These are phyloP conservation scores for Entophlyctis helioformis DNA, from an alignment of 192 early-diverging fungal species.

Conservation along the genomic window DNA sequence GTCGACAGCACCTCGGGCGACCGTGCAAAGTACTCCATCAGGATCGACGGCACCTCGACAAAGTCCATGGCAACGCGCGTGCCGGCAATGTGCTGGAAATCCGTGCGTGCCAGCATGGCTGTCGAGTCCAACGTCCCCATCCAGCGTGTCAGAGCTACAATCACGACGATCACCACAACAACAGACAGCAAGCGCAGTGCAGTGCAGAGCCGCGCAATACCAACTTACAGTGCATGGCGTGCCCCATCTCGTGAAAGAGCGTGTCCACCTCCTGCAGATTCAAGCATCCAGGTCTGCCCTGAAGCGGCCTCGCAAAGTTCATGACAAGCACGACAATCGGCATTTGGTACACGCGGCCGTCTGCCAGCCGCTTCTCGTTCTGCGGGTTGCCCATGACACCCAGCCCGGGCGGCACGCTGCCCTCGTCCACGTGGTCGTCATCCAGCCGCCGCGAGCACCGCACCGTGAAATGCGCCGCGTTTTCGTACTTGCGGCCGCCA, in stretches of 20 bases:
- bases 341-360: constrained; percentile 26
- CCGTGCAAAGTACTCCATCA: constrained; percentile 85
- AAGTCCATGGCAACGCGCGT: constrained; percentile 92
- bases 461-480: constrained; percentile 93
- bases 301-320: constrained; percentile 15
- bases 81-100: constrained; percentile 92
- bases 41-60: constrained; percentile 92
- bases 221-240: constrained; percentile 81
- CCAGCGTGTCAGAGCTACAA: too few relatives aligned
- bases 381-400: background rate
- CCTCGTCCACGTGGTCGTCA: constrained; percentile 50
- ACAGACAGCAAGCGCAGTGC: too few relatives aligned
- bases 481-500: constrained; percentile 42
- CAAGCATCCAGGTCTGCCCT: constrained; percentile 46
- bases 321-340: constrained; percentile 43
- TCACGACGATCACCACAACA: too few relatives aligned
- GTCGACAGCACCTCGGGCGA: constrained; percentile 58
- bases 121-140: too few relatives aligned
- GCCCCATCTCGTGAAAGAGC: constrained; percentile 98
- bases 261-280: constrained; percentile 83
- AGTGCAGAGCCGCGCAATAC: background rate
- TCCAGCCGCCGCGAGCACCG: constrained; percentile 79
- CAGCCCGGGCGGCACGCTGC: background rate
- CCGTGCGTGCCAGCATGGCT: constrained; percentile 85
- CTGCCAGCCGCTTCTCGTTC: constrained; percentile 7